Evolutionary conservation across 768 basidiomycete genomes (phyloP).

Genomic region (Botryobasidium botryosum): DNA sequence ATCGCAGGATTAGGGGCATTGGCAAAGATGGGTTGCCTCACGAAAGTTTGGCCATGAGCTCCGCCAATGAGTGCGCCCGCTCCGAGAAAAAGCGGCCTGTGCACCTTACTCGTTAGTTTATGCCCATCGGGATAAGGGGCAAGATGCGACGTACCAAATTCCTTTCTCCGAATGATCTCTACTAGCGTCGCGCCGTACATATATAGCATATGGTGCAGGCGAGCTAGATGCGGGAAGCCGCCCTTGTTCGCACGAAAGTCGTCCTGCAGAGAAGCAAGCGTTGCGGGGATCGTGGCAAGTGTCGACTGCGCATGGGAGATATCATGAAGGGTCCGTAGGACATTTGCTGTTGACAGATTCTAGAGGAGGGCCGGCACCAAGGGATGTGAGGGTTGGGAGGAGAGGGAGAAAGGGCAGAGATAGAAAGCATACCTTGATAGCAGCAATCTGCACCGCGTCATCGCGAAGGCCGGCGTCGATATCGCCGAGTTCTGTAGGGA

Average conservation of each 20-base stretch:
- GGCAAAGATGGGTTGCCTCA: slow-evolving; percentile 23
- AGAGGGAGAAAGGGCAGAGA: background rate
- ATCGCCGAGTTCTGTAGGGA: background rate
- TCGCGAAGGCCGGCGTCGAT: slow-evolving; percentile 27
- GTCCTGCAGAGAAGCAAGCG: slow-evolving; percentile 45
- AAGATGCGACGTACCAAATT: slow-evolving; percentile 45
- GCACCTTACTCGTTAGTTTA: slow-evolving; percentile 5
- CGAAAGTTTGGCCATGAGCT: slow-evolving; percentile 80
- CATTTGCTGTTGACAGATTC: slow-evolving; percentile 59
- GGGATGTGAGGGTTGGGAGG: background rate
- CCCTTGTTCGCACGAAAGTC: slow-evolving; percentile 61
- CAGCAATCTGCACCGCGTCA: slow-evolving; percentile 40
- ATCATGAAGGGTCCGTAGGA: slow-evolving; percentile 46
- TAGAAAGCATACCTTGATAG: slow-evolving; percentile 22
- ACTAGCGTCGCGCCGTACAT: slow-evolving; percentile 84
- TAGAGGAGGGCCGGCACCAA: slow-evolving; percentile 25
- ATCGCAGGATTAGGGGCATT: background rate
- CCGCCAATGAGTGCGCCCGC: slow-evolving; percentile 61
- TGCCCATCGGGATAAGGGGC: background rate
- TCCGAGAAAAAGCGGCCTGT: slow-evolving; percentile 69
- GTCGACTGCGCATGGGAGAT: slow-evolving; percentile 72
- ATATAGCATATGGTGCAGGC: slow-evolving; percentile 78
- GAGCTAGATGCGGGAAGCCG: slow-evolving; percentile 78
- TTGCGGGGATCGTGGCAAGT: slow-evolving; percentile 53
- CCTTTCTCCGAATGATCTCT: slow-evolving; percentile 80